Base-by-base conservation (phyloP, 345 rosid species). In the Trapa incisa region DNA sequence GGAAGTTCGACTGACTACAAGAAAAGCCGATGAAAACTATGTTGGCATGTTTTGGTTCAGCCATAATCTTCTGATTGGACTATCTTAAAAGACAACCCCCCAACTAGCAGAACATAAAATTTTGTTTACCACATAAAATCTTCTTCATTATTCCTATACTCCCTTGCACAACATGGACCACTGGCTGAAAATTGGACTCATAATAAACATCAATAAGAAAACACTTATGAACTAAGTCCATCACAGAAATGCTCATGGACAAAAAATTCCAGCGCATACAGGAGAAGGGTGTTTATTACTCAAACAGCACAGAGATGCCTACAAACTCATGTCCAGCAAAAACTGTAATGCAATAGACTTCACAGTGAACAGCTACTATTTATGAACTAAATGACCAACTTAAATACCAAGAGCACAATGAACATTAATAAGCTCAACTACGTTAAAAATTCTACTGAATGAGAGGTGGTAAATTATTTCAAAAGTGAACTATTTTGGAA, bases 41-140 rank as follows among this genome's bases (percentile, higher is more conserved):
- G 12, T 50, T 50, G 56, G 16, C 63, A 58, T 58, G 63, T 12
- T 58, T 29, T 15, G 35, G 38, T 6, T 58, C 38, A 58, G 14
- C n/a, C 3, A 22, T 29, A 58, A 32, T 16, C 14, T 58, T 58
- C 11, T 58, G 15, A 58, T 32, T 32, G 4, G 38, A 32, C 33
- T 35, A 2, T 58, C 63, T 54, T 54, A 58, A 11, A 32, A 58
- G 13, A 29, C 38, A 4, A 58, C 35, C 12, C 6, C 35, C 12
- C 32, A 58, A 22, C 63, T 58, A 58, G 63, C 63, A 58, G 63
- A 58, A n/a, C 60, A 54, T 54, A n/a, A 58, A 58, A 11, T 58
- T 5, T 12, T n/a, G 15, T 3, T 10, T 33, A 58, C 2, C 33
- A 22, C 3, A 35, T 32, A 4, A 1, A 5, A 8, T 35, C 0